phyloP scores from a whole-genome alignment of 352 stramenopile species.

The Aphanomyces astaci region DNA sequence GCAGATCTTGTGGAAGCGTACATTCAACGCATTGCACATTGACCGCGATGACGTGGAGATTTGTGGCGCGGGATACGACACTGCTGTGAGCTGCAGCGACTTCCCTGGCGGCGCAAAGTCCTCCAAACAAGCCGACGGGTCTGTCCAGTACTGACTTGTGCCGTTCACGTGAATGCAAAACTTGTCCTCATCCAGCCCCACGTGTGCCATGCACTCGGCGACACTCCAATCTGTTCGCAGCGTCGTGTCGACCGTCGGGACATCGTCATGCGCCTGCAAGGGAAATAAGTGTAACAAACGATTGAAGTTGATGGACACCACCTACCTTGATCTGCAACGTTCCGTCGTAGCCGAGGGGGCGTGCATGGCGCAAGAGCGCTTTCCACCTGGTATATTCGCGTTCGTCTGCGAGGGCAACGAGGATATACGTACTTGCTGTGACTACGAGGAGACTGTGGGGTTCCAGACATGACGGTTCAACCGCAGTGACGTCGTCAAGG shows the following conservation, averaged over 20 bases:
- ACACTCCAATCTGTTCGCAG: background rate
- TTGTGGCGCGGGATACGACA: background rate
- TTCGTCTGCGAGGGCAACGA: background rate
- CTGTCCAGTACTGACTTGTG: background rate
- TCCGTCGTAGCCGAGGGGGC: background rate
- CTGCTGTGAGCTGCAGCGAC: background rate
- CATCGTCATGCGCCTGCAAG: background rate
- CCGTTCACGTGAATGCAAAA: background rate
- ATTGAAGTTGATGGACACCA: background rate
- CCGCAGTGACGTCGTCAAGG: background rate
- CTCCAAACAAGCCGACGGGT: background rate
- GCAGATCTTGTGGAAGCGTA: background rate
- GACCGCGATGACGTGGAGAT: background rate
- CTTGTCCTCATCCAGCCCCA: conserved; percentile 1
- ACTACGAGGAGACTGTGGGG: background rate
- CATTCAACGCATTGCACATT: background rate
- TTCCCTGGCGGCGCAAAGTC: background rate
- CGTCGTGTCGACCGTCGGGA: background rate
- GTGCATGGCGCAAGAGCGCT: background rate
- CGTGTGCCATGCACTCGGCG: background rate
- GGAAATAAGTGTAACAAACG: background rate
- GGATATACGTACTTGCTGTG: background rate
- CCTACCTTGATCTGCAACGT: conserved; percentile 5
- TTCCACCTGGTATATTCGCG: background rate
- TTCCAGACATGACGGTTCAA: conserved; percentile 8